Conservation (phyloP, 768 basidiomycete genomes). For the Boletales sp. region DNA sequence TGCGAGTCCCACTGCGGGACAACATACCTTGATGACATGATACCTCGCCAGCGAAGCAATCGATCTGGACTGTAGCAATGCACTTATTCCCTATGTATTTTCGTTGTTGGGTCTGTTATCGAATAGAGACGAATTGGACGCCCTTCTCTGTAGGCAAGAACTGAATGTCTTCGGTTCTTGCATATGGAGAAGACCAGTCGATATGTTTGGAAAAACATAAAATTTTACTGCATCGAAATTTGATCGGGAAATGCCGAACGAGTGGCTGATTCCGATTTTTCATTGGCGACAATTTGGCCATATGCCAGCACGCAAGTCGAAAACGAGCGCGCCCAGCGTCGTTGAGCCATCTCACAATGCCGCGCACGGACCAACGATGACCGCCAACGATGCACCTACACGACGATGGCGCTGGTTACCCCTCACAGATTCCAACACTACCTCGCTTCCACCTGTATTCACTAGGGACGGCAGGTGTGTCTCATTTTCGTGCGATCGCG, state of each 20-base stretch:
- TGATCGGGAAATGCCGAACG: conserved; percentile 20
- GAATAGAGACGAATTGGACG: not conserved
- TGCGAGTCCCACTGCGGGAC: conserved; percentile 11
- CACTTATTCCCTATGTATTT: conserved; percentile 26
- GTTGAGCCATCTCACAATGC: conserved; percentile 13
- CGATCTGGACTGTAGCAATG: conserved; percentile 18
- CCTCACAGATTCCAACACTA: conserved; percentile 65
- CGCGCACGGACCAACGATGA: conserved; percentile 16
- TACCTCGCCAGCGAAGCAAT: conserved; percentile 10
- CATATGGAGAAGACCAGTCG: conserved; percentile 23
- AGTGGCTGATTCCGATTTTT: conserved; percentile 24
- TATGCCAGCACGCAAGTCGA: conserved; percentile 43
- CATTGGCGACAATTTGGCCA: conserved; percentile 8
- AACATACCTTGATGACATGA: conserved; percentile 25
- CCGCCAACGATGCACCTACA: not conserved
- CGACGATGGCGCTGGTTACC: conserved; percentile 57
- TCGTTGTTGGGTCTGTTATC: conserved; percentile 6
- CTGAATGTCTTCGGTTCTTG: conserved; percentile 24
- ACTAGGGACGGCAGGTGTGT: conserved; percentile 84
- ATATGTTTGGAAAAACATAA: not conserved
- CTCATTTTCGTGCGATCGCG: conserved; percentile 8
- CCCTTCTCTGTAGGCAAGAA: conserved; percentile 27
- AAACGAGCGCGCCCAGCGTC: conserved; percentile 44
- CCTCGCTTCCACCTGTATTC: conserved; percentile 69
- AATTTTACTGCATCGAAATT: conserved; percentile 1